Evolutionary conservation across 1,284 basidiomycete species (phyloP).

Genomic region (Golubevia sp.): DNA sequence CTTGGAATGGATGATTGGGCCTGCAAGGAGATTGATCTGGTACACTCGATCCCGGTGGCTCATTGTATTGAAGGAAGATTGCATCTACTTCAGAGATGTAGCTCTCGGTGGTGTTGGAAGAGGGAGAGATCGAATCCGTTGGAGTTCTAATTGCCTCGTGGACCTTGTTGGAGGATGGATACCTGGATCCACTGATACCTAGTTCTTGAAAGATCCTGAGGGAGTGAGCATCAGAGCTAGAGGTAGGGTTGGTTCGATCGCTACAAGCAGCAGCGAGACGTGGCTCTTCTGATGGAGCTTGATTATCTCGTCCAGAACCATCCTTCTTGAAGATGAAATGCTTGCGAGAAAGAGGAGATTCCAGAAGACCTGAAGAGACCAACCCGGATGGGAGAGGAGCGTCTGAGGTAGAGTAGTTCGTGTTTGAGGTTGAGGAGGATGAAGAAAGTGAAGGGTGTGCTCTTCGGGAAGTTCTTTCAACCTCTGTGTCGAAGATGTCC

Average conservation of each 20-base stretch:
- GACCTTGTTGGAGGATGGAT: too few relatives aligned
- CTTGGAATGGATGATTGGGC: too few relatives aligned
- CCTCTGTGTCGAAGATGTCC: too few relatives aligned
- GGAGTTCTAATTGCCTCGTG: too few relatives aligned
- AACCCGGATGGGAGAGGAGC: not conserved
- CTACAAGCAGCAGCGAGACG: not conserved
- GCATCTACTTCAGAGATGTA: not conserved
- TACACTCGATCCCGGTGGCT: too few relatives aligned
- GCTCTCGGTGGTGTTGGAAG: not conserved
- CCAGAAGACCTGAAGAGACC: not conserved
- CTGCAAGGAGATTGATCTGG: too few relatives aligned
- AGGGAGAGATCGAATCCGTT: too few relatives aligned
- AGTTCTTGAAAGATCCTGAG: not conserved
- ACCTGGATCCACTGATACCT: not conserved
- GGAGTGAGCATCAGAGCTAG: not conserved
- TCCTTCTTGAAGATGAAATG: not conserved
- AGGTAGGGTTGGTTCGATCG: not conserved
- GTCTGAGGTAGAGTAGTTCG: not conserved
- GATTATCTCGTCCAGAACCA: not conserved
- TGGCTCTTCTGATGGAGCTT: not conserved
- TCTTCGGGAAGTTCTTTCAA: not conserved
- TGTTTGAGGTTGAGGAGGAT: not conserved
- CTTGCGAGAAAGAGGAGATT: not conserved
- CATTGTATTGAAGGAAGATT: too few relatives aligned
- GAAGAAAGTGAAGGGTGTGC: too few relatives aligned